These are phyloP conservation scores for Asterella californica DNA, from an alignment of 225 moss, liverwort and hornwort species.

Conservation along the genomic window DNA sequence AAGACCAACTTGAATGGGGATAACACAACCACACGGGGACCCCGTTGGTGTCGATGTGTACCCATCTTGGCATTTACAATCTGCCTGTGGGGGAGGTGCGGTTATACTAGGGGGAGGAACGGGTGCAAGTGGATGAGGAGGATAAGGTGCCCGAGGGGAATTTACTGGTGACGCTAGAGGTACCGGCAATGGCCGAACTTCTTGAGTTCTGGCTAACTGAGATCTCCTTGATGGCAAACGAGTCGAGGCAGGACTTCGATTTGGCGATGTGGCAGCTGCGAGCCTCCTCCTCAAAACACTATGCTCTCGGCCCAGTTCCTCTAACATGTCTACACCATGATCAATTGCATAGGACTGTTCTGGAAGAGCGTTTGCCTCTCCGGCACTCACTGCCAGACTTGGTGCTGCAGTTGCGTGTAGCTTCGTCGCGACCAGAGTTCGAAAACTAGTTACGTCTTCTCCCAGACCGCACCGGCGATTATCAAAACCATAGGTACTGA, in stretches of 20 bases:
- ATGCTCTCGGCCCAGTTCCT: not conserved
- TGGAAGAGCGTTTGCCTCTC: not conserved
- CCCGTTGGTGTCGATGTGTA: constrained; percentile 61
- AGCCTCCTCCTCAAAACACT: constrained; percentile 4
- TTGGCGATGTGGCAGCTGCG: not conserved
- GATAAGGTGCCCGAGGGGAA: not conserved
- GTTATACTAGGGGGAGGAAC: not conserved
- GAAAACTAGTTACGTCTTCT: not conserved
- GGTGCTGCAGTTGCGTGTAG: not conserved
- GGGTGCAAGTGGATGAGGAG: not conserved
- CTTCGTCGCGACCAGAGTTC: not conserved
- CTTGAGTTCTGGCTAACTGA: not conserved
- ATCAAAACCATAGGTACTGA: constrained; percentile 13
- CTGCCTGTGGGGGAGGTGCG: constrained; percentile 10
- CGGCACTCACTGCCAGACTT: not conserved
- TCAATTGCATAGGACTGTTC: not conserved
- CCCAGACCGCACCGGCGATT: not conserved
- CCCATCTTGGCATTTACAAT: constrained; percentile 50
- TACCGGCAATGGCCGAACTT: constrained; percentile 12
- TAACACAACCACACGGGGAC: constrained; percentile 63
- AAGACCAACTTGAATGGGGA: constrained; percentile 57
- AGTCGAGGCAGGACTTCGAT: not conserved
- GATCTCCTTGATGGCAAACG: constrained; percentile 5
- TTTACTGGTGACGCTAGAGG: not conserved
- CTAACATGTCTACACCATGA: not conserved